Conservation (phyloP, 2,329 filamentous ascomycete species). For the Arthrobotrys sinensis region DNA sequence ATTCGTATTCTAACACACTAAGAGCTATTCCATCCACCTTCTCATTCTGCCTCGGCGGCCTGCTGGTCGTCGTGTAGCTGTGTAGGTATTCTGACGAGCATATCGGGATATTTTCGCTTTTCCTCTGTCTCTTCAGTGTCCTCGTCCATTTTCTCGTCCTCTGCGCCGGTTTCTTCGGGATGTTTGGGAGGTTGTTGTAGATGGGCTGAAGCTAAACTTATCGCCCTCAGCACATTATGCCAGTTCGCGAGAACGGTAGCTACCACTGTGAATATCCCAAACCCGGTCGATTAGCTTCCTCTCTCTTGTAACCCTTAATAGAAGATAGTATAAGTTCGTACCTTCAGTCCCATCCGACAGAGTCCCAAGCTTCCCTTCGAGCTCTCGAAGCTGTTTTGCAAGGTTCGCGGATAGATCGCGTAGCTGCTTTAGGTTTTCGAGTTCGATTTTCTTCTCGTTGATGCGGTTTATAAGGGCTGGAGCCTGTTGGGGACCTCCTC, state of each 20-base stretch:
- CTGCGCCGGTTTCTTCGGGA: constrained; percentile 69
- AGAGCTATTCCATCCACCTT: neutral
- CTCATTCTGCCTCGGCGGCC: constrained; percentile 20
- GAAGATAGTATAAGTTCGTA: constrained; percentile 65
- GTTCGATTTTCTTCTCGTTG: constrained; percentile 86
- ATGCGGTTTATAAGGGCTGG: constrained; percentile 75
- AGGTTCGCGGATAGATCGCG: constrained; percentile 83
- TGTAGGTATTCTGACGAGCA: constrained; percentile 82
- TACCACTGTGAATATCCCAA: constrained; percentile 75
- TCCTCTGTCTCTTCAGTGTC: constrained; percentile 67
- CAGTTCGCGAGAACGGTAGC: constrained; percentile 88
- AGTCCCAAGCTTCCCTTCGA: constrained; percentile 83
- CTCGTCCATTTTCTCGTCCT: constrained; percentile 66
- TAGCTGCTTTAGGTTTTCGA: constrained; percentile 83
- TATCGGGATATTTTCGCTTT: constrained; percentile 75
- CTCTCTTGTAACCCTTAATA: neutral
- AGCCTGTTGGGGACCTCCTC: constrained; percentile 61
- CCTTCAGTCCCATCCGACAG: constrained; percentile 87
- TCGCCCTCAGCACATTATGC: constrained; percentile 87
- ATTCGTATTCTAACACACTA: too few relatives aligned
- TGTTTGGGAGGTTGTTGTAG: constrained; percentile 69
- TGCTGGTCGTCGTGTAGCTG: constrained; percentile 57
- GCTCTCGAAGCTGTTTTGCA: constrained; percentile 84
- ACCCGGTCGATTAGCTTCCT: neutral
- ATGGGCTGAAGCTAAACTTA: constrained; percentile 90